phyloP scores from a whole-genome alignment of 768 basidiomycete genomes.

The Clitopilus hobsonii region DNA sequence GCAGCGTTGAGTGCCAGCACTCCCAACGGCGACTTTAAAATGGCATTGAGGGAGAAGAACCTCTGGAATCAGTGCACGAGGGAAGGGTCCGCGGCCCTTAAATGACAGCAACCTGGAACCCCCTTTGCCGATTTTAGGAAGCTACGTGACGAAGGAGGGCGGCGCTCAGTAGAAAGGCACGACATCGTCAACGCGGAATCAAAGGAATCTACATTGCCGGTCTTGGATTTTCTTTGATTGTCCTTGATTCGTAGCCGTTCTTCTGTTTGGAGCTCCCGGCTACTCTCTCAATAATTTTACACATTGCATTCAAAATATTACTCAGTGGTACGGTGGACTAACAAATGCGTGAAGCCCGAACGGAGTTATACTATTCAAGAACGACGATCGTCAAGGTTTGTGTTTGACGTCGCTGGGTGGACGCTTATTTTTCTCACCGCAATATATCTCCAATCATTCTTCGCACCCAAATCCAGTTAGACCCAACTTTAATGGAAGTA shows the following conservation, averaged over 20 bases:
- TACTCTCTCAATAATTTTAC: too few relatives aligned
- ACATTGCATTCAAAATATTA: too few relatives aligned
- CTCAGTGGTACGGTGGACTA: too few relatives aligned
- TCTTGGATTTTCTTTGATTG: conserved; percentile 37
- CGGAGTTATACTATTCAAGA: neutral
- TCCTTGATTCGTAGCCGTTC: neutral
- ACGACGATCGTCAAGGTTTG: neutral
- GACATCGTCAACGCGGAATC: conserved; percentile 33
- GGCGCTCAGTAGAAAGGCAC: conserved; percentile 39
- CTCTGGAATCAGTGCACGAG: conserved; percentile 66
- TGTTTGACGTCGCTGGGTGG: neutral
- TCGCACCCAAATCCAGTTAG: conserved; percentile 33
- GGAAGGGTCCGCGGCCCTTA: conserved; percentile 54
- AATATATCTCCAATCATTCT: conserved; percentile 35
- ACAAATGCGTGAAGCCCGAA: neutral
- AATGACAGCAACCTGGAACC: conserved; percentile 26
- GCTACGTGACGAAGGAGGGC: conserved; percentile 41
- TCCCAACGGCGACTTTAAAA: conserved; percentile 41
- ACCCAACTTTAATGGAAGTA: conserved; percentile 25
- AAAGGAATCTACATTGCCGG: conserved; percentile 24
- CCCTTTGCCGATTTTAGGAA: conserved; percentile 50
- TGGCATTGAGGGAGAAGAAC: conserved; percentile 57
- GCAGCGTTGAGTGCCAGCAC: conserved; percentile 24
- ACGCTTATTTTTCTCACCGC: conserved; percentile 30
- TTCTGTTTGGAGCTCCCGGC: too few relatives aligned